These are phyloP conservation scores for Candida koratica DNA, from an alignment of 805 yeast genomes.

Conservation along the genomic window DNA sequence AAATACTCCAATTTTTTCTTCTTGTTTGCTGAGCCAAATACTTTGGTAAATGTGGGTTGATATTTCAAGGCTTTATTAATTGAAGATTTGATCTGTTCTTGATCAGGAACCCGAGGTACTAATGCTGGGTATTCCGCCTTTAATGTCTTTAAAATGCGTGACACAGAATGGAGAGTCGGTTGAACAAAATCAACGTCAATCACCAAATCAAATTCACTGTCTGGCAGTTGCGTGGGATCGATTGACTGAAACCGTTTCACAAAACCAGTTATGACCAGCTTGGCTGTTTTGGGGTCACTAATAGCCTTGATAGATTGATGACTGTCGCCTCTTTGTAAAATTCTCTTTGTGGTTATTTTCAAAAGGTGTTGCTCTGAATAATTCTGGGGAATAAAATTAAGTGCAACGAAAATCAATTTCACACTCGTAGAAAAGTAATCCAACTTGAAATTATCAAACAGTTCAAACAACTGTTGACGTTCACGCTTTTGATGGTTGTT, in stretches of 20 bases:
- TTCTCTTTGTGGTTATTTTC: slow-evolving; percentile 55
- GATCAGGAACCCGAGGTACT: slow-evolving; percentile 17
- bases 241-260: slow-evolving; percentile 65
- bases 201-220: slow-evolving; percentile 59
- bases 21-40: slow-evolving; percentile 19
- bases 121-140: slow-evolving; percentile 41
- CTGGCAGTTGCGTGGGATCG: slow-evolving; percentile 48
- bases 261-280: slow-evolving; percentile 70
- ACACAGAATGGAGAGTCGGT: slow-evolving; percentile 39
- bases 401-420: slow-evolving; percentile 56
- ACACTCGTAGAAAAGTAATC: slow-evolving; percentile 33
- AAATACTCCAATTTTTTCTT: slow-evolving; percentile 14
- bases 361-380: slow-evolving; percentile 36
- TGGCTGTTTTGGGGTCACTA: slow-evolving; percentile 47
- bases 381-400: slow-evolving; percentile 51
- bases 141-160: slow-evolving; percentile 27
- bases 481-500: slow-evolving; percentile 76
- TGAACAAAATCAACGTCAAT: slow-evolving; percentile 50
- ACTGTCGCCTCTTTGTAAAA: slow-evolving; percentile 71
- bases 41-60: slow-evolving; percentile 47
- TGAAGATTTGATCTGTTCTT: slow-evolving; percentile 38
- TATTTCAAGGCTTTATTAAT: slow-evolving; percentile 51
- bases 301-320: slow-evolving; percentile 74
- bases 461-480: slow-evolving; percentile 60
- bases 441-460: slow-evolving; percentile 42